Evolutionary conservation across 1,284 basidiomycete species (phyloP), one percentile per base, ranked within the genome.

Genomic region (Tremellales sp.): DNA sequence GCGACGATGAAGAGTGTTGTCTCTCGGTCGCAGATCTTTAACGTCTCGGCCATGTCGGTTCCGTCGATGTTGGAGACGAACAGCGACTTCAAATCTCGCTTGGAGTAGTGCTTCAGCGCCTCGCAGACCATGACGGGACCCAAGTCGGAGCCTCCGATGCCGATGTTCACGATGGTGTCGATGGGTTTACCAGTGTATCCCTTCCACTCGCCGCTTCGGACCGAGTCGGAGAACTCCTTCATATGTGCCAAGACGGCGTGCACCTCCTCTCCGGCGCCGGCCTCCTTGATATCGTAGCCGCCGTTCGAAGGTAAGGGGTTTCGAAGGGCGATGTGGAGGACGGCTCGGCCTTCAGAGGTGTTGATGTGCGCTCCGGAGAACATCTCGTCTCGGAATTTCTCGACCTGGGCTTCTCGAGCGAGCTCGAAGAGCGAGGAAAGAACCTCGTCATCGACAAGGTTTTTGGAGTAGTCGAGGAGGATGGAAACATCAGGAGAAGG

Each of bases 41-140:
- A 74, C 2, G 84, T 87, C 78, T 98, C 94, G 22, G 90, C 89
- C 53, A 98, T 79, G 72, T 98, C 95, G 3, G 93, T 97, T 19
- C 94, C 95, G 70, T 98, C 94, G 74, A 98, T 94, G 79, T 98
- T 98, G 65, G 88, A 92, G 27, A 97, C 89, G 70, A 98, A 98
- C 76, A 88, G 82, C 24, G 85, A 82, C 36, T 79, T 83, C 48
- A 98, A 78, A 71, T 93, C 87, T 56, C 90, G 85, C 75, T 95
- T 86, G 48, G 86, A 78, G 79, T 95, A 98, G 18, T 83, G 76
- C 77, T 94, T 95, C 73, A 98, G 83, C 3, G 92, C 94, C 76
- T 98, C 94, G 24, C 88, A 92, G 54, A 97, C 92, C 95, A 98
- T 98, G 66, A 97, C 92, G 28, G 94, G 94, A 25, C 94, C 94